Conservation (phyloP, 768 basidiomycete genomes). For the Crassisporium funariophilum region DNA sequence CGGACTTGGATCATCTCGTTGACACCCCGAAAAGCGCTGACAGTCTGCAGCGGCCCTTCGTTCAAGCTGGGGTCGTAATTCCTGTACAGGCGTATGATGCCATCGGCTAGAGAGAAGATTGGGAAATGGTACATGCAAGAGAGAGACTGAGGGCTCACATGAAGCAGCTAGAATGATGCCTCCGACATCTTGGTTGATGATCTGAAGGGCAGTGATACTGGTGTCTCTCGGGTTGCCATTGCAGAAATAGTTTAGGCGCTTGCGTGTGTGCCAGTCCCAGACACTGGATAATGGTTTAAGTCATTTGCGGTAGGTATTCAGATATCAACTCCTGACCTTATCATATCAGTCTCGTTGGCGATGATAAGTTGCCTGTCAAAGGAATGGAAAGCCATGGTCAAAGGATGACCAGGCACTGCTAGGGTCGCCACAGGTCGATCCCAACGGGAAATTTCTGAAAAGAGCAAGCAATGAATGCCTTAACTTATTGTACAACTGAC, state of each 20-base stretch:
- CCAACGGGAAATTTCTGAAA: slow-evolving; percentile 65
- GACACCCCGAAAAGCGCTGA: slow-evolving; percentile 90
- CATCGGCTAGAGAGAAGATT: slow-evolving; percentile 64
- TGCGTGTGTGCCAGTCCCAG: slow-evolving; percentile 91
- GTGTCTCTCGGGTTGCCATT: slow-evolving; percentile 86
- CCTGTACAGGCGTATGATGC: slow-evolving; percentile 87
- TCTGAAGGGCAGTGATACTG: slow-evolving; percentile 83
- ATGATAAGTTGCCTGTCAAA: slow-evolving; percentile 89
- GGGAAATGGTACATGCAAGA: not conserved
- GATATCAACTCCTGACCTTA: slow-evolving; percentile 57
- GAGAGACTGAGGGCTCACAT: slow-evolving; percentile 46
- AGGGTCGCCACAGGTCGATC: slow-evolving; percentile 71
- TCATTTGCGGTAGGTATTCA: not conserved
- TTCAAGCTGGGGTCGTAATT: slow-evolving; percentile 82
- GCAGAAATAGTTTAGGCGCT: slow-evolving; percentile 78
- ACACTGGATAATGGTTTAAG: slow-evolving; percentile 52
- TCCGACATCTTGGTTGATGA: slow-evolving; percentile 95
- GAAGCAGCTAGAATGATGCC: slow-evolving; percentile 89
- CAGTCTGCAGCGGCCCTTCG: slow-evolving; percentile 82
- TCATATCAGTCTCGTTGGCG: slow-evolving; percentile 83
- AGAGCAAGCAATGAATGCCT: slow-evolving; percentile 2
- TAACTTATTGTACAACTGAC: slow-evolving; percentile 8
- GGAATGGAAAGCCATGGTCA: slow-evolving; percentile 87
- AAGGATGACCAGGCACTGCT: slow-evolving; percentile 58
- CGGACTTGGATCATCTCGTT: slow-evolving; percentile 73